Percentiles rank a stretch among this genome's conserved stretches.
Evolutionary conservation across 345 rosid species (phyloP).

Genomic region (Brassica rapa): DNA sequence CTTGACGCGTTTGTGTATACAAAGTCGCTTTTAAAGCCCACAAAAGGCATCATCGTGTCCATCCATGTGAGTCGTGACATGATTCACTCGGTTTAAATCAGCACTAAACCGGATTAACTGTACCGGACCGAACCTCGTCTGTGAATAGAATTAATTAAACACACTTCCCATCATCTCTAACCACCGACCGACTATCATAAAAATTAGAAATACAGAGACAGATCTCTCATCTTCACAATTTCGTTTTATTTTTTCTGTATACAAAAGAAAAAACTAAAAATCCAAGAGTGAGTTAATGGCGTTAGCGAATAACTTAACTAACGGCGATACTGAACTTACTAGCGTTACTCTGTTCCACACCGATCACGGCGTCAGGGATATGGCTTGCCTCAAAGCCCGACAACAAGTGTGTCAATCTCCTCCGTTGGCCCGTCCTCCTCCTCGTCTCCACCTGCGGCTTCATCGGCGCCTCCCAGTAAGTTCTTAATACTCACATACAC

Average conservation of each 20-base stretch:
- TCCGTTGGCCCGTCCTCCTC: slow-evolving; percentile 91
- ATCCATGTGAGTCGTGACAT: not conserved
- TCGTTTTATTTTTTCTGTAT: not conserved
- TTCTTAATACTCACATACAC: not conserved
- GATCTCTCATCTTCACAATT: slow-evolving; percentile 19
- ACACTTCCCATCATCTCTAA: slow-evolving; percentile 35
- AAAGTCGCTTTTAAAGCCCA: not conserved
- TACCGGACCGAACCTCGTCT: slow-evolving; percentile 12
- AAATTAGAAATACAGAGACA: not conserved
- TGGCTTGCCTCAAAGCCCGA: slow-evolving; percentile 89
- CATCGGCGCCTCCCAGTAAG: slow-evolving; percentile 72
- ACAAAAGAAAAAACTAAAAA: too few species aligned
- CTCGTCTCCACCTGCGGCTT: slow-evolving; percentile 81
- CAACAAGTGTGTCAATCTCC: slow-evolving; percentile 68
- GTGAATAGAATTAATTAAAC: slow-evolving; percentile 7
- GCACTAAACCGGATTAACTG: not conserved
- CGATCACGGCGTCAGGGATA: slow-evolving; percentile 82
- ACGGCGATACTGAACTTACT: slow-evolving; percentile 81
- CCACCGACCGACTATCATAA: slow-evolving; percentile 12
- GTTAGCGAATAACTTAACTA: slow-evolving; percentile 68
- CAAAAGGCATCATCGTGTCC: not conserved
- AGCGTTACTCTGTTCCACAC: slow-evolving; percentile 84
- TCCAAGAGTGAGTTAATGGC: slow-evolving; percentile 50
- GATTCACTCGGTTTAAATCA: not conserved
- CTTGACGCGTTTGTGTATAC: not conserved